These are phyloP conservation scores for Phytophthora pinifolia DNA, from an alignment of 352 stramenopile species.

Conservation along the genomic window DNA sequence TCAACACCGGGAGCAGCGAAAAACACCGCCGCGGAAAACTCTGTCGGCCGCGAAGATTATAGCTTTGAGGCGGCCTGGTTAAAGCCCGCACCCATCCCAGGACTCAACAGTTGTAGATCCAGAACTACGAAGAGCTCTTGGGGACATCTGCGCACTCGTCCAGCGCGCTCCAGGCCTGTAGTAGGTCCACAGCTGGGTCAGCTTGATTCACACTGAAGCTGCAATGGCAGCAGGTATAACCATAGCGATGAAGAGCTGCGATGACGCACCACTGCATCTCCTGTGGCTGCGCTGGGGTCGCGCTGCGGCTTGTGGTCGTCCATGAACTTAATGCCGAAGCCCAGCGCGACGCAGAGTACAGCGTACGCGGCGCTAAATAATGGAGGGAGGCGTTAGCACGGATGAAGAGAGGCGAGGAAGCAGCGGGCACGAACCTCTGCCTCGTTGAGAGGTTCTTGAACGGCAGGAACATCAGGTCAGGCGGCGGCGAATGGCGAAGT, in stretches of 20 bases:
- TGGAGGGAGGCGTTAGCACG: not conserved
- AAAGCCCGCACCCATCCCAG: not conserved
- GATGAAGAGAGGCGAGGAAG: not conserved
- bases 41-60: not conserved
- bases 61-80: not conserved
- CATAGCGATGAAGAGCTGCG: too few species aligned
- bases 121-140: constrained; percentile 6
- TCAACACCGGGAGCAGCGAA: not conserved
- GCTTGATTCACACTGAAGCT: constrained; percentile 5
- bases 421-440: constrained; percentile 45
- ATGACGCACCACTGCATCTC: constrained; percentile 47
- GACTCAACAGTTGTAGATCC: too few species aligned
- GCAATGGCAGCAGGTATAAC: not conserved
- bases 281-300: constrained; percentile 33
- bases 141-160: constrained; percentile 37
- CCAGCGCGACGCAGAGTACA: constrained; percentile 59
- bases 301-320: constrained; percentile 56
- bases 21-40: not conserved
- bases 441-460: constrained; percentile 63
- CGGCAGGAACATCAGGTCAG: constrained; percentile 70
- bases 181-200: constrained; percentile 6
- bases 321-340: constrained; percentile 69
- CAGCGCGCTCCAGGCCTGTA: constrained; percentile 68
- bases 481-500: not conserved
- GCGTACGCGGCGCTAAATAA: constrained; percentile 53